These are phyloP conservation scores for Dorcoceras hygrometricum DNA, from an alignment of 257 asterid species.

Conservation along the genomic window DNA sequence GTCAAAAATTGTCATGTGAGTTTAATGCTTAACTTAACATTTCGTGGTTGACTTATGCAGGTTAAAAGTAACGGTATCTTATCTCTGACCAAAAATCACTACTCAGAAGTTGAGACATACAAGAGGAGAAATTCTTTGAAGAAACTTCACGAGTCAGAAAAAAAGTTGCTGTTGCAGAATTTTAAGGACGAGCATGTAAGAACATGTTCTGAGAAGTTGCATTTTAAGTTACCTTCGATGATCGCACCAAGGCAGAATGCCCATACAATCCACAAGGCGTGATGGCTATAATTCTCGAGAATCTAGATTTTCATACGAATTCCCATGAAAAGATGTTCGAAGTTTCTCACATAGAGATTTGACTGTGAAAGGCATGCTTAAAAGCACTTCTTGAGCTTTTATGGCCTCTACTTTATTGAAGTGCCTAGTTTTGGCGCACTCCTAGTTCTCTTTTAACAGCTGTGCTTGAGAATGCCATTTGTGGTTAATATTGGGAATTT, in stretches of 20 bases:
- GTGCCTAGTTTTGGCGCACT: background rate
- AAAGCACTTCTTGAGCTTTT: background rate
- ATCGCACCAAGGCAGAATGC: background rate
- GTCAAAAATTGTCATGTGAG: slow-evolving; percentile 36
- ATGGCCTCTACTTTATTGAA: background rate
- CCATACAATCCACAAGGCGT: background rate
- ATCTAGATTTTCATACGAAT: background rate
- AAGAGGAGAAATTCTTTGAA: slow-evolving; percentile 37
- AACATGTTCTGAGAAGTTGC: slow-evolving; percentile 15
- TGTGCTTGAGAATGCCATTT: background rate
- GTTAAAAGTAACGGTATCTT: slow-evolving; percentile 74
- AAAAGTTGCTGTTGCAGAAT: slow-evolving; percentile 46
- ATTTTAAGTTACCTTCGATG: background rate
- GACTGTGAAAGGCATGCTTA: background rate
- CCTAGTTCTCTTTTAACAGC: background rate
- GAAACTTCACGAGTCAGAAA: slow-evolving; percentile 46
- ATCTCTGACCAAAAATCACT: slow-evolving; percentile 42
- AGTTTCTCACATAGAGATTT: background rate
- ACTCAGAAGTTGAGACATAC: slow-evolving; percentile 37
- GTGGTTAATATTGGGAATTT: background rate
- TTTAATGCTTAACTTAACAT: slow-evolving; percentile 52
- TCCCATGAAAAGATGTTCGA: background rate
- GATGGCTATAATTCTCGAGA: background rate
- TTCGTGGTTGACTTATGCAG: slow-evolving; percentile 47
- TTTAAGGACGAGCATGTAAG: slow-evolving; percentile 80